Percentiles rank a stretch among this genome's conserved stretches.
Evolutionary conservation across 2,329 filamentous ascomycete species (phyloP).

Genomic region (Ophiostoma piceae): DNA sequence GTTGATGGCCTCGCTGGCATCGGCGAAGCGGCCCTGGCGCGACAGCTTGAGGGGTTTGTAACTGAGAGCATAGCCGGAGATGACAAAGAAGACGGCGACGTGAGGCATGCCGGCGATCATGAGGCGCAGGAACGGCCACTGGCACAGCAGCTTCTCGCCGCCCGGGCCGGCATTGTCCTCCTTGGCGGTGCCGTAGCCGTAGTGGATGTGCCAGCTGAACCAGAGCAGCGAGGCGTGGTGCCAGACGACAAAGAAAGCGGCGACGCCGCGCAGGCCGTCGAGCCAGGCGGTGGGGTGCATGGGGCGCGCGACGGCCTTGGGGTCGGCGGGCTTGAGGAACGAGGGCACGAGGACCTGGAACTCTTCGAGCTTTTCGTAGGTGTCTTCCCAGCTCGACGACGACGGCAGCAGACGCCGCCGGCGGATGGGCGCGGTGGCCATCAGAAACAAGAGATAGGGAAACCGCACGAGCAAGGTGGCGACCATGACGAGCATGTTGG

Average conservation of each 20-base stretch:
- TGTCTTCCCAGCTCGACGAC: slow-evolving; percentile 14
- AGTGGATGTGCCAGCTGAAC: slow-evolving; percentile 32
- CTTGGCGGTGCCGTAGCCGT: slow-evolving; percentile 29
- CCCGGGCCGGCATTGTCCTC: slow-evolving; percentile 27
- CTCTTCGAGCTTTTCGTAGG: slow-evolving; percentile 16
- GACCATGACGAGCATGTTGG: not conserved
- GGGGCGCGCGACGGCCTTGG: not conserved
- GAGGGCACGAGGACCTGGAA: slow-evolving; percentile 23
- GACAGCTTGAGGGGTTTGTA: slow-evolving; percentile 29
- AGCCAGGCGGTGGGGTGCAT: slow-evolving; percentile 32
- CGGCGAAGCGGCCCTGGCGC: slow-evolving; percentile 24
- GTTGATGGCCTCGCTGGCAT: slow-evolving; percentile 26
- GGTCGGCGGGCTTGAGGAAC: slow-evolving; percentile 21
- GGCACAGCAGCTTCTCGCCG: slow-evolving; percentile 22
- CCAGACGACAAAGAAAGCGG: slow-evolving; percentile 51
- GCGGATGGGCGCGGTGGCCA: slow-evolving; percentile 18
- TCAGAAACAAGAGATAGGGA: not conserved
- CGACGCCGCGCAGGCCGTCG: slow-evolving; percentile 52
- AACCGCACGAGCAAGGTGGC: slow-evolving; percentile 16
- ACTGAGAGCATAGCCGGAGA: slow-evolving; percentile 36
- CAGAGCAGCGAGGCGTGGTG: slow-evolving; percentile 39
- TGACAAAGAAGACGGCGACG: slow-evolving; percentile 44
- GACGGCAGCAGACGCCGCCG: not conserved
- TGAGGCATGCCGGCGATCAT: slow-evolving; percentile 36
- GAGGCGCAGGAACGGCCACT: slow-evolving; percentile 38